Conservation (phyloP, 345 rosid species). For the Reutealis trisperma region DNA sequence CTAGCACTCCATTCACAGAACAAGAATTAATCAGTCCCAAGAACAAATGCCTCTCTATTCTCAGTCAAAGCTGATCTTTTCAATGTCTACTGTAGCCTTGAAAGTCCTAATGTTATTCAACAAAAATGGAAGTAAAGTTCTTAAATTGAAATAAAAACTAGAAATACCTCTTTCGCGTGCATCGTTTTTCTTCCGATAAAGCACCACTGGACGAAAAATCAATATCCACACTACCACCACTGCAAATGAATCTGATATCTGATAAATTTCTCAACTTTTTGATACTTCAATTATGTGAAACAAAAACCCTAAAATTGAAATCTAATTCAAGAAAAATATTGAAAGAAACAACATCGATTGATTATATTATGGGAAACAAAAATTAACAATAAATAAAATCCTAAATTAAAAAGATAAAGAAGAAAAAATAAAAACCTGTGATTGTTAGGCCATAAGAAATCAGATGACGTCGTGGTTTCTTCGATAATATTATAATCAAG, state of each 20-base stretch:
- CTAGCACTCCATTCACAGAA: neutral
- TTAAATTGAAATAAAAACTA: neutral
- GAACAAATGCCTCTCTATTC: neutral
- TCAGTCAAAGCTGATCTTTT: neutral
- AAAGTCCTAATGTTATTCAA: neutral
- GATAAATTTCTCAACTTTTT: neutral
- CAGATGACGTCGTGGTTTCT: slow-evolving; percentile 20
- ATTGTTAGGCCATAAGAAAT: slow-evolving; percentile 19
- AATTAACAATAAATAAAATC: neutral
- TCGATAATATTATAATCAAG: slow-evolving; percentile 22
- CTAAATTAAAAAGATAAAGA: neutral
- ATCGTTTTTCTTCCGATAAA: slow-evolving; percentile 8
- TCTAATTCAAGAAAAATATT: neutral
- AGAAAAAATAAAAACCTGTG: neutral
- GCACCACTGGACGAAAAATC: slow-evolving; percentile 17
- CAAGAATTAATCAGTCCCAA: neutral
- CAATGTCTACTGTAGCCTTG: neutral
- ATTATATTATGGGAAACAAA: neutral
- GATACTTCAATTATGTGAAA: neutral
- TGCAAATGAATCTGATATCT: neutral
- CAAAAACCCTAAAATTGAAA: neutral
- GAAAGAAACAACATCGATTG: neutral
- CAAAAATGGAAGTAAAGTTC: neutral
- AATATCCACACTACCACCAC: slow-evolving; percentile 13
- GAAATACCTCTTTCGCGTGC: slow-evolving; percentile 27